Base-by-base conservation (phyloP, 2,329 filamentous ascomycete genomes). In the Pseudocercospora macadamiae region DNA sequence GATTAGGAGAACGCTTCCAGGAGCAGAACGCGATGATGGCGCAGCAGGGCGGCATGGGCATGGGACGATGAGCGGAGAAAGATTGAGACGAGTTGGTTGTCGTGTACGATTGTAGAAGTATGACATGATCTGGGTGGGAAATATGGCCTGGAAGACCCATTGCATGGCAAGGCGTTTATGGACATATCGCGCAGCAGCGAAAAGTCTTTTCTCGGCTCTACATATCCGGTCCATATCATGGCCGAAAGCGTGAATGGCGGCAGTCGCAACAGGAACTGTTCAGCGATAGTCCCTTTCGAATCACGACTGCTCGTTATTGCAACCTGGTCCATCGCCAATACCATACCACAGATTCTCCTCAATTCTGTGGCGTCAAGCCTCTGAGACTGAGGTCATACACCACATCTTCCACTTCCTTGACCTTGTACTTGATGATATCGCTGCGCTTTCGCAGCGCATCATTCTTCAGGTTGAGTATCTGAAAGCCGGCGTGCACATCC, bases 361-460 rank as follows among this genome's bases (percentile, higher is more conserved):
- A 62, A 56, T 65, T 57, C 61, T 68, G 66, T 10, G 66, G 63
- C 59, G 70, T 61, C 71, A 97, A 75, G 51, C 95, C 93, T 59
- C 95, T 85, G 71, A 99, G 78, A 21, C 90, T 93, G 57, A 99
- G 79, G 74, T 99, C 95, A 72, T 99, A 99, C 51, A 97, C 93
- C 10, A 99, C 92, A 72, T 97, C 95, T 80, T 99, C 95, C 10
- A 97, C 91, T 74, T 96, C 93, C 82, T 97, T 99, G 70, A 99
- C 91, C 69, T 89, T 89, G 73, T 99, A 99, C 82, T 99, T 99
- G 76, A 99, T 89, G 4, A 89, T 89, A 77, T 99, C 95, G 56
- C 91, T 91, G 62, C 91, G 84, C 78, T 92, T 91, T 60, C 95
- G 85, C 70, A 99, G 77, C 19, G 87, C 87, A 74, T 99, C 95